phyloP scores from a whole-genome alignment of 2,329 filamentous ascomycete genomes.

The Raffaelea arxii region DNA sequence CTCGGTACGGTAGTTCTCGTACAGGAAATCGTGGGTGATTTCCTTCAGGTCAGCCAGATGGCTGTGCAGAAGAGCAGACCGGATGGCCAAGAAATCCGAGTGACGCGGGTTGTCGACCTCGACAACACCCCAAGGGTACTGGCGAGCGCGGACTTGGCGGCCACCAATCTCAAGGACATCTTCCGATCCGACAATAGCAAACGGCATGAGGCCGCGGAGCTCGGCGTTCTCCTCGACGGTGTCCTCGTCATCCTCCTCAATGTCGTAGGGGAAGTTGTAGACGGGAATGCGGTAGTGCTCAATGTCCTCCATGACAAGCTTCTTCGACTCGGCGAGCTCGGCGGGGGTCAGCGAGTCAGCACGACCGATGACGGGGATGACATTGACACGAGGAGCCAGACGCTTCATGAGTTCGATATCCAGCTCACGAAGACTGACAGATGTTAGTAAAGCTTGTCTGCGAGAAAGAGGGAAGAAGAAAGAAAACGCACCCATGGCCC shows the following conservation, averaged over 20 bases:
- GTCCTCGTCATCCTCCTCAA: conserved; percentile 98
- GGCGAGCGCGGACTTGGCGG: conserved; percentile 82
- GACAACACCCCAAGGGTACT: conserved; percentile 98
- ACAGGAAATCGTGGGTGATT: conserved; percentile 98
- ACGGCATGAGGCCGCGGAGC: conserved; percentile 94
- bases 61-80: conserved; percentile 92
- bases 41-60: conserved; percentile 98
- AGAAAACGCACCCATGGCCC: conserved; percentile 65
- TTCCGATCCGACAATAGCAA: conserved; percentile 96
- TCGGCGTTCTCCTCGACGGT: conserved; percentile 99
- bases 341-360: conserved; percentile 94
- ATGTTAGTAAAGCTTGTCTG: conserved; percentile 10
- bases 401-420: conserved; percentile 99
- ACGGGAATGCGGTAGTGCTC: conserved; percentile 99
- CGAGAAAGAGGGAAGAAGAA: neutral
- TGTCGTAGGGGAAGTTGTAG: conserved; percentile 99
- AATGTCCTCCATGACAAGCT: conserved; percentile 99
- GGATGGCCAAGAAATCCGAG: conserved; percentile 95
- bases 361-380: conserved; percentile 97
- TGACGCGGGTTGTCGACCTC: conserved; percentile 99
- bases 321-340: conserved; percentile 97
- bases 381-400: conserved; percentile 93
- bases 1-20: conserved; percentile 99
- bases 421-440: conserved; percentile 78
- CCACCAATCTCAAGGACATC: conserved; percentile 91